Evolutionary conservation across 331 rosid genomes (phyloP).

Genomic region (Quercus tomentella): DNA sequence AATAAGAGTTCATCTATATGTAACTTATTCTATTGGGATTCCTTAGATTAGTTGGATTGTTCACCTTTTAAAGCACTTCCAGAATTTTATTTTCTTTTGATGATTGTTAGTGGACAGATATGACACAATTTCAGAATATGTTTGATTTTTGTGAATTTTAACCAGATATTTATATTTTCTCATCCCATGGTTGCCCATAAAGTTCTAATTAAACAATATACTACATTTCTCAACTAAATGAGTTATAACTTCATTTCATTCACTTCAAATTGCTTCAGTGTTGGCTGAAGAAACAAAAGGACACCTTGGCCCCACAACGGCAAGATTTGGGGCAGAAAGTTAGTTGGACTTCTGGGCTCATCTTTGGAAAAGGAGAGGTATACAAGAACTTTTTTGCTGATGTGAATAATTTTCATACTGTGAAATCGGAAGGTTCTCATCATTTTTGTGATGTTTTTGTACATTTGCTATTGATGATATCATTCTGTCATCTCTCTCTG

Average conservation of each 20-base stretch:
- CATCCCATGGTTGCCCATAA: neutral
- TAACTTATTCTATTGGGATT: neutral
- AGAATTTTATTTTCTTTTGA: neutral
- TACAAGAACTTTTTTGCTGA: neutral
- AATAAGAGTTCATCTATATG: neutral
- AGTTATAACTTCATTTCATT: slow-evolving; percentile 7
- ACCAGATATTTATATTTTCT: neutral
- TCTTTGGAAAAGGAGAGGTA: slow-evolving; percentile 92
- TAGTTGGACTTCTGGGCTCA: slow-evolving; percentile 88
- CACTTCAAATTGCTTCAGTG: slow-evolving; percentile 48
- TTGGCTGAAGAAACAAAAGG: slow-evolving; percentile 97
- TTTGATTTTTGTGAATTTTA: neutral
- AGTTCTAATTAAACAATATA: neutral
- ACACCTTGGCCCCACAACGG: slow-evolving; percentile 60
- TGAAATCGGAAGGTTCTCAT: neutral
- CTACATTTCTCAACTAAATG: neutral
- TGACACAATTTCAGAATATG: neutral
- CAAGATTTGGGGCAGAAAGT: slow-evolving; percentile 44
- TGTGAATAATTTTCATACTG: neutral
- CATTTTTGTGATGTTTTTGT: neutral
- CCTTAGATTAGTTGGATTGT: neutral
- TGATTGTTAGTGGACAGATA: neutral
- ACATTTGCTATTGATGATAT: neutral
- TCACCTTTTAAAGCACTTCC: neutral
- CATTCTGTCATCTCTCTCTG: neutral